phyloP scores from a whole-genome alignment of 1,284 basidiomycete genomes.

The Pseudozyma sp. region DNA sequence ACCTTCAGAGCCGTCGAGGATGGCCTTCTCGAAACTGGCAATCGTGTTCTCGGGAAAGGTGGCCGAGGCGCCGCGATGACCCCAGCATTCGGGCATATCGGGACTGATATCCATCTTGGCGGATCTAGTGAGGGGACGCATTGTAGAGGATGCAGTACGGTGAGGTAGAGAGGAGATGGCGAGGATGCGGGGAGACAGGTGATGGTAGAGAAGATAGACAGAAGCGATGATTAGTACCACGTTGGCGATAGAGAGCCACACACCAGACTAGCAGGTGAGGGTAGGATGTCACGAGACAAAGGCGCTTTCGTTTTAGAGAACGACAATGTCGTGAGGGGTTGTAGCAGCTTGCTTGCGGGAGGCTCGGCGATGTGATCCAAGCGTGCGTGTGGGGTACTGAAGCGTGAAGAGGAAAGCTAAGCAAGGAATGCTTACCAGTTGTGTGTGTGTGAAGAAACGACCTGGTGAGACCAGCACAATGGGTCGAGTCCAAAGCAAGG shows the following conservation, averaged over 20 bases:
- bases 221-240: conserved; percentile 38
- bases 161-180: conserved; percentile 1
- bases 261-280: conserved; percentile 16
- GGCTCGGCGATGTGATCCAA: background rate
- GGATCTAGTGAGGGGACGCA: conserved; percentile 60
- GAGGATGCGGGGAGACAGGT: conserved; percentile 2
- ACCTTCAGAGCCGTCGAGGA: conserved; percentile 66
- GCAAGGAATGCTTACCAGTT: conserved; percentile 27
- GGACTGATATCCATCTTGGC: conserved; percentile 50
- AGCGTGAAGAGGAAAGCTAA: conserved; percentile 6
- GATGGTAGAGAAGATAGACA: conserved; percentile 31
- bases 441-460: conserved; percentile 8
- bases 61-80: conserved; percentile 67
- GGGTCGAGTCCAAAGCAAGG: conserved; percentile 12
- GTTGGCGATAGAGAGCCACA: conserved; percentile 17
- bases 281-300: conserved; percentile 11
- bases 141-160: conserved; percentile 14
- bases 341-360: background rate
- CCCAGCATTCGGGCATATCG: conserved; percentile 63
- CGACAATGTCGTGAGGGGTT: background rate
- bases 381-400: background rate
- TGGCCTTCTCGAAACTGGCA: conserved; percentile 65
- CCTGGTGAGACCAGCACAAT: conserved; percentile 13
- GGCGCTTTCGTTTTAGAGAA: background rate
- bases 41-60: conserved; percentile 69